phyloP scores from a whole-genome alignment of 768 basidiomycete genomes.

The Stropharia rugosoannulata region DNA sequence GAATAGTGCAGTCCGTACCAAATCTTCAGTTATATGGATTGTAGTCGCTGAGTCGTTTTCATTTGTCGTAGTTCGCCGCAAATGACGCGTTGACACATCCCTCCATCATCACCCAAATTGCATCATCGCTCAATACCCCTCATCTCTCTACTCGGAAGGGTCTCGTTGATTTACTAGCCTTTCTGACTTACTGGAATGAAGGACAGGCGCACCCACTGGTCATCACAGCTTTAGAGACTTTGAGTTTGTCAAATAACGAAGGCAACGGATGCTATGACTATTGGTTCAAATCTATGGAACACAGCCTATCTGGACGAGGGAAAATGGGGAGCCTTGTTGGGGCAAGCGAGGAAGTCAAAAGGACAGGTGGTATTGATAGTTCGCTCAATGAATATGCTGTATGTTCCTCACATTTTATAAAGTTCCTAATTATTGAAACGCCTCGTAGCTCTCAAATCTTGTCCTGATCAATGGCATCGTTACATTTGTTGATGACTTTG shows the following conservation, averaged over 20 bases:
- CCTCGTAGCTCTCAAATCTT: conserved; percentile 63
- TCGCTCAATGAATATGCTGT: conserved; percentile 87
- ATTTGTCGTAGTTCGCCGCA: conserved; percentile 52
- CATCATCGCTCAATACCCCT: conserved; percentile 80
- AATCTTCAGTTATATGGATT: conserved; percentile 3
- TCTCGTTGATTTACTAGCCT: conserved; percentile 77
- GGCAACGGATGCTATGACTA: conserved; percentile 69
- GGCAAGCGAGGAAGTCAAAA: conserved; percentile 86
- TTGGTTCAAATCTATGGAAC: conserved; percentile 87
- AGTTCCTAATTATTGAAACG: conserved; percentile 4
- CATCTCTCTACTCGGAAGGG: conserved; percentile 76
- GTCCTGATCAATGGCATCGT: conserved; percentile 73
- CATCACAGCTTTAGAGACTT: conserved; percentile 68
- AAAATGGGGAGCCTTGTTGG: conserved; percentile 96
- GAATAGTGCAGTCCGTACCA: conserved; percentile 42
- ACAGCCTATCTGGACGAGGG: conserved; percentile 77
- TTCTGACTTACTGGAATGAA: conserved; percentile 66
- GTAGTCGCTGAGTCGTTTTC: conserved; percentile 1
- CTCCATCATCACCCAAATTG: conserved; percentile 74
- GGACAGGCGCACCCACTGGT: conserved; percentile 65
- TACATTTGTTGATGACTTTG: conserved; percentile 67
- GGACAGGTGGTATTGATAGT: conserved; percentile 60
- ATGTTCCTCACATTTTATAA: conserved; percentile 24
- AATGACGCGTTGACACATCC: conserved; percentile 74
- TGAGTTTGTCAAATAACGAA: conserved; percentile 68